These are phyloP conservation scores for Aspergillus kassunensis DNA, from an alignment of 495 filamentous ascomycete genomes.

Conservation along the genomic window DNA sequence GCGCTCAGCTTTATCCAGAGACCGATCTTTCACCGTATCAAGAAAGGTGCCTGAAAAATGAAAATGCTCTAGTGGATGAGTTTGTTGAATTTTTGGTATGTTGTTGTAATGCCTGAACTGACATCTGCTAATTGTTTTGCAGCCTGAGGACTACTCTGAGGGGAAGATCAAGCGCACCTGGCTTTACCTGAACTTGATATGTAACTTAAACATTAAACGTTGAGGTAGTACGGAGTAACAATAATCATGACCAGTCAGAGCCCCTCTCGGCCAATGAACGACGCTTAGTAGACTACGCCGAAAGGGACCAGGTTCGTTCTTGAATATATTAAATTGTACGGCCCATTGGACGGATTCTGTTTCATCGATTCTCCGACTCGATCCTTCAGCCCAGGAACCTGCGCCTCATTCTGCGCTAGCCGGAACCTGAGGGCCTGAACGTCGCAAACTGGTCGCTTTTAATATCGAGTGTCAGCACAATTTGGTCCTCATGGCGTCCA, in stretches of 20 bases:
- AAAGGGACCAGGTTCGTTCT: neutral
- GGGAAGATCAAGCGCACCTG: neutral
- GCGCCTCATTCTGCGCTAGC: slow-evolving; percentile 10
- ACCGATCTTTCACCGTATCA: neutral
- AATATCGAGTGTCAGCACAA: neutral
- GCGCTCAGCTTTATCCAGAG: neutral
- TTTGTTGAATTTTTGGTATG: neutral
- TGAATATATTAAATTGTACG: neutral
- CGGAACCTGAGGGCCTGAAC: neutral
- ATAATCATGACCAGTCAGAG: too few relatives aligned
- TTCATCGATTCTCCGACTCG: slow-evolving; percentile 13
- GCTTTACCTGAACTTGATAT: too few relatives aligned
- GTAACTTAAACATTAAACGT: too few relatives aligned
- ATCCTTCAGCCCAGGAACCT: slow-evolving; percentile 6
- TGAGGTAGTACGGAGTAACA: too few relatives aligned
- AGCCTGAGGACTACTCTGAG: neutral
- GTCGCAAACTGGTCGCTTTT: neutral
- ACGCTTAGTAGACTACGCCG: neutral
- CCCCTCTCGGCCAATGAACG: too few relatives aligned
- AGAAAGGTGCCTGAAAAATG: neutral
- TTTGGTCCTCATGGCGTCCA: neutral
- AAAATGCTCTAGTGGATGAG: neutral
- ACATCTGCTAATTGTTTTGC: neutral
- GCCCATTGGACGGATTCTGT: slow-evolving; percentile 16
- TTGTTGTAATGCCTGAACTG: neutral